Conservation (phyloP, 352 stramenopile species). For the Albugo laibachii region DNA sequence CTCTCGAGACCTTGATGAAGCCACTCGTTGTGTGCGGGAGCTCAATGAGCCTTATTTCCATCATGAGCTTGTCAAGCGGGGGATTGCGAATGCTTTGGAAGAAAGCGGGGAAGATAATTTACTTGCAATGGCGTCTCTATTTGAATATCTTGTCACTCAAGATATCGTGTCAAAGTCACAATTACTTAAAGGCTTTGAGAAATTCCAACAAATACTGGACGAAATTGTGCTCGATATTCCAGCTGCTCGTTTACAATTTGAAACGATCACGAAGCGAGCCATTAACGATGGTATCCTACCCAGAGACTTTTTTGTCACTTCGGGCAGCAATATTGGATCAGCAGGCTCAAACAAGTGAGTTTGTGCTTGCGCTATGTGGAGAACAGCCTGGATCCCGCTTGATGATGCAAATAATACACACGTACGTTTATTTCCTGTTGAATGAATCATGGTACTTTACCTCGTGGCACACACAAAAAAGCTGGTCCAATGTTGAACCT, state of each 20-base stretch:
- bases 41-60: conserved; percentile 92
- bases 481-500: too few species aligned
- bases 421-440: too few species aligned
- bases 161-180: conserved; percentile 27
- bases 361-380: background rate
- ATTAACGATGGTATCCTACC: conserved; percentile 23
- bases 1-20: conserved; percentile 89
- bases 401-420: background rate
- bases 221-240: conserved; percentile 53
- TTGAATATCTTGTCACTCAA: conserved; percentile 21
- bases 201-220: conserved; percentile 24
- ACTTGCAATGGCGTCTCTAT: conserved; percentile 20
- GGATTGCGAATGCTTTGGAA: conserved; percentile 25
- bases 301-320: conserved; percentile 18
- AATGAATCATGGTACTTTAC: too few species aligned
- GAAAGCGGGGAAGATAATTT: conserved; percentile 14
- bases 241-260: conserved; percentile 24
- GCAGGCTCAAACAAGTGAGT: too few species aligned
- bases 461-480: too few species aligned
- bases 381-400: conserved; percentile 1
- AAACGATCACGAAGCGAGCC: conserved; percentile 17
- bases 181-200: conserved; percentile 64
- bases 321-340: too few species aligned
- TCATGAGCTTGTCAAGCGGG: conserved; percentile 89
- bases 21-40: conserved; percentile 81